Evolutionary conservation across 495 filamentous ascomycete species (phyloP), one percentile per base, ranked within the genome.

Genomic region (Penicillium herquei): DNA sequence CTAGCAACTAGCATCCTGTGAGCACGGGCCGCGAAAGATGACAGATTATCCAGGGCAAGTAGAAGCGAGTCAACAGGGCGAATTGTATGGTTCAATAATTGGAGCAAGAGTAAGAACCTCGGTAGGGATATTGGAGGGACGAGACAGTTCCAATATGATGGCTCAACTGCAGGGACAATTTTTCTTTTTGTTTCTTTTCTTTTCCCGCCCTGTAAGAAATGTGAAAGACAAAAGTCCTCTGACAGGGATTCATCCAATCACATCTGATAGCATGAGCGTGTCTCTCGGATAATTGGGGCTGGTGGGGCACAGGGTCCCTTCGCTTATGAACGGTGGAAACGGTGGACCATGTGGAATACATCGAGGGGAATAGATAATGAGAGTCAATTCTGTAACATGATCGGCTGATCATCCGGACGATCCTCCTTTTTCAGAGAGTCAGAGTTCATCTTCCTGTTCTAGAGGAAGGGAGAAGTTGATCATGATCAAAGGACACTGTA

Each of bases 321-420:
- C 34, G 34, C 34, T 37, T 37, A 37, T 37, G 34, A 26, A 26
- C 21, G 21, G 21, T 26, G 21, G 21, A 13, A 10, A 37, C 12
- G 34, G 8, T 13, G 12, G 12, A 37, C 9, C 34, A 37, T 37
- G 34, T 37, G 9, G 12, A 37, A 37, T 37, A 39, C 40, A 43
- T 8, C 7, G 4, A 1, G 40, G 40, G n/a, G n/a, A n/a, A n/a
- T n/a, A 34, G 31, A 9, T 16, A 11, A 12, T 16, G 16, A 8
- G 16, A 30, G 12, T 42, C 34, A n/a, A 26, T 46, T 6, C 50
- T 57, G 58, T 57, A 52, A 61, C 58, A 54, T 46, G 58, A 61
- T 61, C 54, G 46, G 49, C 14, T 35, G 49, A 51, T 49, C 47
- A 12, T 18, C 58, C 35, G 52, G 52, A 43, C 52, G 57, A 59